A percentile compares a stretch with the other conserved stretches of the same genome.
Conservation (phyloP, 2,329 filamentous ascomycete species). For the Ustilaginoidea virens region DNA sequence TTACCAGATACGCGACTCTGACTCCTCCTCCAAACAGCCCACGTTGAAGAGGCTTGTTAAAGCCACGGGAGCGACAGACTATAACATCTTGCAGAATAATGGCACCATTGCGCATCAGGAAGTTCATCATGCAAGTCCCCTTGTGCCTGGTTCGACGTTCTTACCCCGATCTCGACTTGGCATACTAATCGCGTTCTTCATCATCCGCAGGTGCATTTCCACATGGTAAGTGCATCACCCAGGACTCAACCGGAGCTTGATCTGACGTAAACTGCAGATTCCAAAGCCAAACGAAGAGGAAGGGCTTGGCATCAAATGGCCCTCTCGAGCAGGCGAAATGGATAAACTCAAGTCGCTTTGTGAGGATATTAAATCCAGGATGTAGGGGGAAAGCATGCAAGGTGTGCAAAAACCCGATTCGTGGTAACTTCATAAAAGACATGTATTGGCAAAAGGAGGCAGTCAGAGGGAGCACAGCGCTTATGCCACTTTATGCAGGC, state of each 20-base stretch:
- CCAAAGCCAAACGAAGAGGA: constrained; percentile 80
- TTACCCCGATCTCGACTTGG: too few species aligned
- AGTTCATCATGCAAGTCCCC: constrained; percentile 82
- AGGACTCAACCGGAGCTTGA: not conserved
- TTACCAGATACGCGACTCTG: constrained; percentile 1
- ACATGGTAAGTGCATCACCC: constrained; percentile 48
- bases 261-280: constrained; percentile 40
- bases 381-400: too few species aligned
- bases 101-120: constrained; percentile 80
- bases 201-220: constrained; percentile 94
- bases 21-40: too few species aligned
- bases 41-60: constrained; percentile 67
- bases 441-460: too few species aligned
- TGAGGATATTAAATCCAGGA: constrained; percentile 80
- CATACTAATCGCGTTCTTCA: too few species aligned
- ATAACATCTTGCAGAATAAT: constrained; percentile 96
- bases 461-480: too few species aligned
- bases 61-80: constrained; percentile 63
- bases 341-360: constrained; percentile 63
- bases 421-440: too few species aligned
- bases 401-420: too few species aligned
- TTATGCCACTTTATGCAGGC: too few species aligned
- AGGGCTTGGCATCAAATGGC: constrained; percentile 71
- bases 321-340: constrained; percentile 61
- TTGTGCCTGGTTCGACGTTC: too few species aligned